Conservation (phyloP, 768 basidiomycete genomes). For the Gelatoporia subvermispora region DNA sequence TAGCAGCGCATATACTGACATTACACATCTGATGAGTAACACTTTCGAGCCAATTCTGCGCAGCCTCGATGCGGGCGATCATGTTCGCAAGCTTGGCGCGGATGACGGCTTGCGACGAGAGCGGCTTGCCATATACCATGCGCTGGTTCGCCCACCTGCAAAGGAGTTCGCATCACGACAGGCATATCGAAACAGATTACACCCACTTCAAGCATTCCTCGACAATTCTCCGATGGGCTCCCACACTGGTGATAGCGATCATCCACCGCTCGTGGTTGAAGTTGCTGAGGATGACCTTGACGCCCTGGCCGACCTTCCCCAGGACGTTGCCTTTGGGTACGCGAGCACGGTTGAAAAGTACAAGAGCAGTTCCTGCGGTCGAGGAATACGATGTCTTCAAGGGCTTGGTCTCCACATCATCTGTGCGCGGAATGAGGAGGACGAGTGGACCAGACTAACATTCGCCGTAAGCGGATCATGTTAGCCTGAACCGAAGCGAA, state of each 20-base stretch:
- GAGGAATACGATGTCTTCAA: conserved; percentile 93
- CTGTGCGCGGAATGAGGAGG: conserved; percentile 67
- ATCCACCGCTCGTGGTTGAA: conserved; percentile 93
- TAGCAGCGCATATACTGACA: conserved; percentile 32
- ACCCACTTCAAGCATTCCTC: conserved; percentile 85
- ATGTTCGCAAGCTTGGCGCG: conserved; percentile 82
- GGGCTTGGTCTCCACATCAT: conserved; percentile 75
- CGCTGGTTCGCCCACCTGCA: conserved; percentile 84
- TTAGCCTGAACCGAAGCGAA: neutral
- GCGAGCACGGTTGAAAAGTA: conserved; percentile 74
- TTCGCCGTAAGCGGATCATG: neutral
- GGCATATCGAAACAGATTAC: conserved; percentile 11
- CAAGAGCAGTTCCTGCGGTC: conserved; percentile 85
- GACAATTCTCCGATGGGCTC: conserved; percentile 74
- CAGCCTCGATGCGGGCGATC: conserved; percentile 85
- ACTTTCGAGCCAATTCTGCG: conserved; percentile 85
- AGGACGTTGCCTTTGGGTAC: conserved; percentile 85
- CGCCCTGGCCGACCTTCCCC: conserved; percentile 80
- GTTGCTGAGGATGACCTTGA: conserved; percentile 79
- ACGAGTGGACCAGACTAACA: conserved; percentile 66
- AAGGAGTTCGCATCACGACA: neutral
- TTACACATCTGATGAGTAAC: conserved; percentile 93
- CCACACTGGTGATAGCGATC: conserved; percentile 65
- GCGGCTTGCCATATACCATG: conserved; percentile 85
- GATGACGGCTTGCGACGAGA: conserved; percentile 80